Conservation (phyloP, 352 stramenopile species). For the Aphanomyces stellatus region DNA sequence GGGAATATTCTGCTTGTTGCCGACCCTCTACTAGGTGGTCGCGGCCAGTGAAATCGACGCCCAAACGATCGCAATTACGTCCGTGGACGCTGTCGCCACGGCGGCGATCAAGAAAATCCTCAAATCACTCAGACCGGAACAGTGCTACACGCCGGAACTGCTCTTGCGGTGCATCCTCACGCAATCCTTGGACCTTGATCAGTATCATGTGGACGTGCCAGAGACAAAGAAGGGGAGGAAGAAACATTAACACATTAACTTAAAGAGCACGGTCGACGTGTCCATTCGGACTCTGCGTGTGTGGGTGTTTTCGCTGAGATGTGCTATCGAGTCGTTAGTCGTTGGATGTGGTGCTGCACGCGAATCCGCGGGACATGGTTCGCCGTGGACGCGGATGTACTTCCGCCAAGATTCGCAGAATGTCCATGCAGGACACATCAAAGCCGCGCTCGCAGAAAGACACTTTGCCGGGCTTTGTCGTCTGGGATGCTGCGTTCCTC, state of each 20-base stretch:
- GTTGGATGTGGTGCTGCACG: no score
- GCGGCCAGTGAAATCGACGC: background rate
- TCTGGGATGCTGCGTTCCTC: no score
- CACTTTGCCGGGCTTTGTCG: background rate
- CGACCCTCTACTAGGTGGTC: background rate
- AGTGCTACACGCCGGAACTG: constrained; percentile 15
- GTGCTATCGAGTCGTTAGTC: no score
- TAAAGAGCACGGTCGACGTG: background rate
- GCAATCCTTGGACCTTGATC: background rate
- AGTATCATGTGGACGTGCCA: background rate
- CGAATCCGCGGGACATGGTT: no score
- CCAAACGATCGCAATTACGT: constrained; percentile 13
- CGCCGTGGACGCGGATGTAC: no score
- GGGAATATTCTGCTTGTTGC: no score
- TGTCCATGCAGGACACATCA: no score
- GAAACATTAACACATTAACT: constrained; percentile 7
- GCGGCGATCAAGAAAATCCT: constrained; percentile 6
- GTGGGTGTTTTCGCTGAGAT: no score
- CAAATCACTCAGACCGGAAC: background rate
- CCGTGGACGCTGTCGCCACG: constrained; percentile 6
- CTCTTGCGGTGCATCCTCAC: constrained; percentile 13
- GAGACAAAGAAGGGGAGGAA: background rate
- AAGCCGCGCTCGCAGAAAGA: no score
- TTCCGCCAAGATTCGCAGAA: no score
- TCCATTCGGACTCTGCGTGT: no score